Base-by-base conservation (phyloP, 2,329 filamentous ascomycete genomes). In the Hortaea werneckii region DNA sequence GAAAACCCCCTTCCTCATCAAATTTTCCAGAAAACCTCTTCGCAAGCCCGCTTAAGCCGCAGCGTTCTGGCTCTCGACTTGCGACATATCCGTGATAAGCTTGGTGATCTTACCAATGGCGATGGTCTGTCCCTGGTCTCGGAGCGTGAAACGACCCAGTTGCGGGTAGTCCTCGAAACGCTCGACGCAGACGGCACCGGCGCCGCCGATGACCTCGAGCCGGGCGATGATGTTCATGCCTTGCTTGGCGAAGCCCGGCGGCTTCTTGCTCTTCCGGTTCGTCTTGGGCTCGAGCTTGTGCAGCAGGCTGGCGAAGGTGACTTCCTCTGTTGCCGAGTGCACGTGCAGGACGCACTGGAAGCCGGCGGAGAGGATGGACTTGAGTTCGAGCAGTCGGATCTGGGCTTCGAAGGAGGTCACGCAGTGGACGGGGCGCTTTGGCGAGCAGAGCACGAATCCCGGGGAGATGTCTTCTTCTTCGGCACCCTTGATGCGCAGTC, bases 101-200 rank as follows among this genome's bases (percentile, higher is more conserved):
- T 89, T 95, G 49, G 87, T 95, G 66, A 98, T 94, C 79, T 98
- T 98, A 62, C 92, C 92, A 71, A 98, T 98, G 46, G 92, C 92
- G 72, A 98, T 95, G 0, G 92, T 98, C 85, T 96, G 90, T 59
- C 92, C 92, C 82, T 96, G 62, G 45, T 63, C 88, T 76, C 88
- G 76, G 44, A 94, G 76, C 12, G 88, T 94, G 68, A 94, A 94
- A 38, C 88, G 82, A 60, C 88, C 88, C 68, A 95, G 78, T 69
- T 96, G 92, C 49, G 89, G 83, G 68, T 96, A 95, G 64, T 96
- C 90, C 63, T 95, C 89, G 58, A 95, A 98, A 52, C 77, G 80
- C 71, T 98, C 92, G 27, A 96, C 81, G 67, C 94, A 96, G 32
- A 98, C 87, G 37, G 82, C 80, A 47, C 87, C 87, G 11, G 86